These are phyloP conservation scores for Cryptococcus jaspeensis DNA, from an alignment of 1,284 basidiomycete genomes.

Conservation along the genomic window DNA sequence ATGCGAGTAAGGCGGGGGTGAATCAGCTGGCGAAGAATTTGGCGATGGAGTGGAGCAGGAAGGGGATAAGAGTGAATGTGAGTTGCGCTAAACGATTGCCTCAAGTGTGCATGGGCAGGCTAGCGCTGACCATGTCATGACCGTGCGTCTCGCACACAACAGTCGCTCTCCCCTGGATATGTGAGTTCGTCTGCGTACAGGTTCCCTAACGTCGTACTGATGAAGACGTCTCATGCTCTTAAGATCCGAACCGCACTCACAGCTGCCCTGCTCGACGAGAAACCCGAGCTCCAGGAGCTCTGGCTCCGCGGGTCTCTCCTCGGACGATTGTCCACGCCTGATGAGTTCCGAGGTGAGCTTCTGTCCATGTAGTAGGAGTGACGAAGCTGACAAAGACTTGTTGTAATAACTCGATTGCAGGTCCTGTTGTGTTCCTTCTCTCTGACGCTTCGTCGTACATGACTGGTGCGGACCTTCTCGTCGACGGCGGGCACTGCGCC, in stretches of 20 bases:
- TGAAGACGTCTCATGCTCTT: conserved; percentile 47
- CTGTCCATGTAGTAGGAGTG: neutral
- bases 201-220: neutral
- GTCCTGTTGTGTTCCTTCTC: conserved; percentile 50
- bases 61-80: conserved; percentile 12
- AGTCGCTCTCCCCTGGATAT: conserved; percentile 37
- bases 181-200: conserved; percentile 9
- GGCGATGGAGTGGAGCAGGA: conserved; percentile 72
- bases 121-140: no score
- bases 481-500: conserved; percentile 48
- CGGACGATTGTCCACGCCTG: conserved; percentile 30
- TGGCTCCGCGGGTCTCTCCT: conserved; percentile 33
- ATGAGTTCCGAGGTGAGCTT: conserved; percentile 35
- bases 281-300: conserved; percentile 32
- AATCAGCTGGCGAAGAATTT: conserved; percentile 58
- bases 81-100: neutral
- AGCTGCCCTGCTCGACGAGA: conserved; percentile 28
- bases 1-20: conserved; percentile 26
- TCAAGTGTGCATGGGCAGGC: no score
- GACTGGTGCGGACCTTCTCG: conserved; percentile 43
- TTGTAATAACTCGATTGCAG: conserved; percentile 6
- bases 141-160: neutral
- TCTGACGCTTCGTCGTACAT: conserved; percentile 44
- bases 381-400: neutral
- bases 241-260: conserved; percentile 64